phyloP scores from a whole-genome alignment of 2,329 filamentous ascomycete species.

The Diaporthe destruens region DNA sequence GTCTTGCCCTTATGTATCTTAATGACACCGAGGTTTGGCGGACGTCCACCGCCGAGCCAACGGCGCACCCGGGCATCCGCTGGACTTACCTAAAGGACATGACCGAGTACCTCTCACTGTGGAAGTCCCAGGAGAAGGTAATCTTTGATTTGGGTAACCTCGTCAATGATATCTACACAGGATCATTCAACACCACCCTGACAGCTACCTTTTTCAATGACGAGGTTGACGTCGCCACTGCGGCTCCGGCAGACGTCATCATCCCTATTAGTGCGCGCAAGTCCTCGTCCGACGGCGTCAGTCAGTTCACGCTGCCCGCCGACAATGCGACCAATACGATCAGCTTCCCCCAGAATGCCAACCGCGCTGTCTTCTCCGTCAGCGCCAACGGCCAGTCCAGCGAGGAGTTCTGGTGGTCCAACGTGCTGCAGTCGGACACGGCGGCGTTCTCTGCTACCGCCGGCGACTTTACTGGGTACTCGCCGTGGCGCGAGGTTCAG shows the following conservation, averaged over 20 bases:
- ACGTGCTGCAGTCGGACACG: slow-evolving; percentile 74
- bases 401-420: slow-evolving; percentile 91
- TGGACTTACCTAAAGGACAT: slow-evolving; percentile 87
- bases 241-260: slow-evolving; percentile 71
- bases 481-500: slow-evolving; percentile 83
- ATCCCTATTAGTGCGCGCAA: slow-evolving; percentile 73
- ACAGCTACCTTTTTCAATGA: slow-evolving; percentile 77
- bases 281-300: slow-evolving; percentile 64
- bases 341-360: slow-evolving; percentile 73
- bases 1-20: slow-evolving; percentile 81
- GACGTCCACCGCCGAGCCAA: slow-evolving; percentile 86
- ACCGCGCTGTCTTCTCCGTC: slow-evolving; percentile 80
- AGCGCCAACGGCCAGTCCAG: slow-evolving; percentile 80
- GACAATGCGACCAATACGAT: slow-evolving; percentile 71
- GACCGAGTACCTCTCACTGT: slow-evolving; percentile 77
- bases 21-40: slow-evolving; percentile 85
- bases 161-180: slow-evolving; percentile 78
- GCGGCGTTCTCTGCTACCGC: slow-evolving; percentile 69
- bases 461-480: slow-evolving; percentile 73
- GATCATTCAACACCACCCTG: slow-evolving; percentile 78
- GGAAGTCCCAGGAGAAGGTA: slow-evolving; percentile 76
- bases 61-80: slow-evolving; percentile 71
- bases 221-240: slow-evolving; percentile 52
- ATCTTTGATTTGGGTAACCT: slow-evolving; percentile 86
- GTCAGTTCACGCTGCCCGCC: slow-evolving; percentile 75